Conservation (phyloP, 768 basidiomycete species). For the Boletus fagicola region DNA sequence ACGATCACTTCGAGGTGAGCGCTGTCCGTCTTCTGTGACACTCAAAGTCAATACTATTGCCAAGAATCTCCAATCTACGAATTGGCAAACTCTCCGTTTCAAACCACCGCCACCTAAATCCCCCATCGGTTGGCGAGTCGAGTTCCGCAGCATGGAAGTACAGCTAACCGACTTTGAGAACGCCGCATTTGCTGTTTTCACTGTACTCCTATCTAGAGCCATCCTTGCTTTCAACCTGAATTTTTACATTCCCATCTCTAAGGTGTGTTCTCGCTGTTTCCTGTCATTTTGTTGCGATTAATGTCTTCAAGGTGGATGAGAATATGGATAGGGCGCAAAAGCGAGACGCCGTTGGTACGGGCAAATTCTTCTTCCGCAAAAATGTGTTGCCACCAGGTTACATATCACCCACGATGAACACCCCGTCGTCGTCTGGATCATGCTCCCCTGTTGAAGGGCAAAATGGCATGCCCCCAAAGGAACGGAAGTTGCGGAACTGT, state of each 20-base stretch:
- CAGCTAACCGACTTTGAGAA: conserved; percentile 99
- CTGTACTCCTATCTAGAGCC: conserved; percentile 90
- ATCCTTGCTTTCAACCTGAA: conserved; percentile 90
- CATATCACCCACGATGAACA: conserved; percentile 38
- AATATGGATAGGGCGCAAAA: conserved; percentile 92
- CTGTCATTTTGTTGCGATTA: background rate
- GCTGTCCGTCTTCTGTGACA: background rate
- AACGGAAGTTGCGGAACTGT: conserved; percentile 69
- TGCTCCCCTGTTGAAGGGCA: conserved; percentile 37
- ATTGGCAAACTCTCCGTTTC: conserved; percentile 99
- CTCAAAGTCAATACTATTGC: background rate
- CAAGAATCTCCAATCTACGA: conserved; percentile 98
- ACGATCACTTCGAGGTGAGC: conserved; percentile 93
- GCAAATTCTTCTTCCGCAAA: conserved; percentile 89
- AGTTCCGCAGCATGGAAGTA: conserved; percentile 99
- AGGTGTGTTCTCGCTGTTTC: conserved; percentile 45
- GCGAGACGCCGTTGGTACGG: conserved; percentile 69
- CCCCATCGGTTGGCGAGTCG: conserved; percentile 94
- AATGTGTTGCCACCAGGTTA: conserved; percentile 65
- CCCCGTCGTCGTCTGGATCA: conserved; percentile 43
- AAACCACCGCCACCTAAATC: conserved; percentile 96
- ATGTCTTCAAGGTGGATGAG: conserved; percentile 75
- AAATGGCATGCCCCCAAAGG: conserved; percentile 45
- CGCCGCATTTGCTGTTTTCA: conserved; percentile 92
- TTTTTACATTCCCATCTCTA: conserved; percentile 96